Conservation (phyloP, 306 rosid genomes). For the Albizia julibrissin region DNA sequence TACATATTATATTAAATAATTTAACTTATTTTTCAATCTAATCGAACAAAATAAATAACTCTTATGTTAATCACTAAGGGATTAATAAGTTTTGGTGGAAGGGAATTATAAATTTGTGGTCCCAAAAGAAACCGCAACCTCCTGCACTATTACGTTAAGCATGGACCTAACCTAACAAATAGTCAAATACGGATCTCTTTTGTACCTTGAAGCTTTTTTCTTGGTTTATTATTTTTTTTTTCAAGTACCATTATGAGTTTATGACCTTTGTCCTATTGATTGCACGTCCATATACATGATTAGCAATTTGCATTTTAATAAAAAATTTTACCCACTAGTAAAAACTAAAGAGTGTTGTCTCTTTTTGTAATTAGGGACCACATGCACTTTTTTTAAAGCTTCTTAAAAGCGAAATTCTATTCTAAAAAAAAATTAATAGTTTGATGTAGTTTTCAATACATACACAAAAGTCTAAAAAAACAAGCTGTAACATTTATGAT, state of each 20-base stretch:
- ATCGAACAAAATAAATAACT: too few species aligned
- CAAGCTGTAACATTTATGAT: background rate
- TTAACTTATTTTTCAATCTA: too few species aligned
- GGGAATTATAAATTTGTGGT: background rate
- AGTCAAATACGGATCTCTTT: background rate
- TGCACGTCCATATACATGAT: background rate
- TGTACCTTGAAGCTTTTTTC: background rate
- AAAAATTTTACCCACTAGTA: background rate
- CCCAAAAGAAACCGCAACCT: background rate
- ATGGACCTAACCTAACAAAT: background rate
- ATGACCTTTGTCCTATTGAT: background rate
- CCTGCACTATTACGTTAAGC: background rate
- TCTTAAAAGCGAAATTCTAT: background rate
- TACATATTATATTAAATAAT: too few species aligned
- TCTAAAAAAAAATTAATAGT: too few species aligned
- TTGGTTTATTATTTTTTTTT: too few species aligned
- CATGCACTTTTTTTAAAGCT: background rate
- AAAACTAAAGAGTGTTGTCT: background rate
- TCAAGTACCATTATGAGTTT: background rate
- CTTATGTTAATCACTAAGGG: too few species aligned
- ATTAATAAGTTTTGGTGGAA: background rate
- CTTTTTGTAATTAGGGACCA: background rate
- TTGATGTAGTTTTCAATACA: background rate
- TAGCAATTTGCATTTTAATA: background rate
- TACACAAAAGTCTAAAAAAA: background rate